These are phyloP conservation scores for Calonectria montana DNA, from an alignment of 2,329 filamentous ascomycete species.

Conservation along the genomic window DNA sequence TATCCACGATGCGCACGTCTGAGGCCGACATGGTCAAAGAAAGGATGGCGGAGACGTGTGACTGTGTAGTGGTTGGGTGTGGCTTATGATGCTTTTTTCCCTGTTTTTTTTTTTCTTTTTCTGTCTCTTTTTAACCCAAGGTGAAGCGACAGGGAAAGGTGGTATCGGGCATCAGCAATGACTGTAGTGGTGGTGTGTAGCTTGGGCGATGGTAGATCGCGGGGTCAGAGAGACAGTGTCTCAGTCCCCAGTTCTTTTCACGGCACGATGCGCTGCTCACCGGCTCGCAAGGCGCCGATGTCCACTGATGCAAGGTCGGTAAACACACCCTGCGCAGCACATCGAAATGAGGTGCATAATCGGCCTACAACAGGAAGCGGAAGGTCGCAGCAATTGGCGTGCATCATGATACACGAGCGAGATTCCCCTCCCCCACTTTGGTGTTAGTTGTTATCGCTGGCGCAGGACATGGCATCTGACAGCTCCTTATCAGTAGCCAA, in stretches of 20 bases:
- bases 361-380: not conserved
- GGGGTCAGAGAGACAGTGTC: not conserved
- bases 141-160: not conserved
- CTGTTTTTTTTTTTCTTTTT: not conserved
- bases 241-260: not conserved
- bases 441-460: slow-evolving; percentile 15
- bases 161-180: not conserved
- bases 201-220: not conserved
- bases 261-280: not conserved
- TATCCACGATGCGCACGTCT: slow-evolving; percentile 65
- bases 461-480: slow-evolving; percentile 4
- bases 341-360: not conserved
- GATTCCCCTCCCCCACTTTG: slow-evolving; percentile 25
- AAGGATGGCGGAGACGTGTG: not conserved
- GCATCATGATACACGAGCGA: not conserved
- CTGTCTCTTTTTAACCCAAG: not conserved
- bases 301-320: not conserved
- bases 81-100: not conserved
- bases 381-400: not conserved
- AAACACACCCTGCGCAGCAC: not conserved
- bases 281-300: slow-evolving; percentile 1
- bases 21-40: slow-evolving; percentile 47
- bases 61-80: not conserved
- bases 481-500: slow-evolving; percentile 28
- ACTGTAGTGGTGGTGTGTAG: not conserved